phyloP scores from a whole-genome alignment of 441 rosid species.

The Iberis amara region DNA sequence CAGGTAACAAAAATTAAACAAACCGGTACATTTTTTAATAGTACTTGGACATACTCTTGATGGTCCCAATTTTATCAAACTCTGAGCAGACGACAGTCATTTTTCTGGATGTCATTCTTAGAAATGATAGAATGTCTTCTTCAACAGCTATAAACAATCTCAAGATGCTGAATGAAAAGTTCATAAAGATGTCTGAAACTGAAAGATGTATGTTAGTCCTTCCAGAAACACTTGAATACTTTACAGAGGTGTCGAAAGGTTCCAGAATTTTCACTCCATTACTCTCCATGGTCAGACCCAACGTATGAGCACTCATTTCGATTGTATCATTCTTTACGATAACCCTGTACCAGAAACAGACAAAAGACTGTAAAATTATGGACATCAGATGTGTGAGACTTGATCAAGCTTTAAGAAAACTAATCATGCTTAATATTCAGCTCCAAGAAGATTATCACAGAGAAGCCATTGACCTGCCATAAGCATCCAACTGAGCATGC shows the following conservation, averaged over 20 bases:
- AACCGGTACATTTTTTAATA: constrained; percentile 15
- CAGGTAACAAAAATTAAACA: constrained; percentile 20
- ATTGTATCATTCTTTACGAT: constrained; percentile 61
- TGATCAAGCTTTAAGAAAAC: constrained; percentile 14
- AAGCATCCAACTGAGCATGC: constrained; percentile 87
- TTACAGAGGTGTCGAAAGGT: constrained; percentile 79
- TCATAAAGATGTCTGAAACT: constrained; percentile 87
- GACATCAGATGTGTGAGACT: constrained; percentile 16
- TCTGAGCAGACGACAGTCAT: constrained; percentile 76
- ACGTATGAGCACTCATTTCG: constrained; percentile 75
- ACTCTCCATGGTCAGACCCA: constrained; percentile 94
- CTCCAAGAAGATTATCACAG: constrained; percentile 14
- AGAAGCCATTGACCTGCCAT: constrained; percentile 52
- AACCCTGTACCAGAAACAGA: constrained; percentile 47
- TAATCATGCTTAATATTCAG: constrained; percentile 16
- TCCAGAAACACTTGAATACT: constrained; percentile 88
- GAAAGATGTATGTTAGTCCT: constrained; percentile 65
- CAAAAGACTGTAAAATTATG: constrained; percentile 6
- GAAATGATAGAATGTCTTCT: constrained; percentile 84
- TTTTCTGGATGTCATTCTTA: constrained; percentile 85
- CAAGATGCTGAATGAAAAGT: constrained; percentile 91
- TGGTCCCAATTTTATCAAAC: constrained; percentile 87
- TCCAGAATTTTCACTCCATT: constrained; percentile 90
- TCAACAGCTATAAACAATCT: constrained; percentile 86
- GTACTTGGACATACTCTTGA: constrained; percentile 50